Evolutionary conservation across 2,329 filamentous ascomycete genomes (phyloP), one percentile per base, ranked within the genome.

Genomic region (Aspergillus brunneoviolaceus): DNA sequence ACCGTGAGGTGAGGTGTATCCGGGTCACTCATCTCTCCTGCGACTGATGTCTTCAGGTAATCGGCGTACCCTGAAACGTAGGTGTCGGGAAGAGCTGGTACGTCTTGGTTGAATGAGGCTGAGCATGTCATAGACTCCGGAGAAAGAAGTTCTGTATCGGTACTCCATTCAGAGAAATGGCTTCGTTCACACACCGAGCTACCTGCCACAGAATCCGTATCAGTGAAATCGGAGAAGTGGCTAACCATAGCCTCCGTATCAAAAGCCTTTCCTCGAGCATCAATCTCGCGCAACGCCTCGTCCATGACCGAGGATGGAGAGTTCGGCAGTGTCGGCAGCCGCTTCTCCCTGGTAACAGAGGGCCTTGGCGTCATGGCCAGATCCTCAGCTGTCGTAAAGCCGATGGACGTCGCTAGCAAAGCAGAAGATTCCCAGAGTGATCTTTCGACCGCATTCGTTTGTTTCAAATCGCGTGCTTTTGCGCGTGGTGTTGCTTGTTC

Each of bases 241-340:
- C 78, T 80, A n/a, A 66, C 70, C 9, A 74, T 62, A 27, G 70
- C 63, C 48, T 77, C 70, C 21, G 67, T 64, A 42, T 76, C 72
- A 27, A 76, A 64, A 12, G 66, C 69, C 21, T 64, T 67, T 59
- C 75, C 72, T 27, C 65, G 65, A 19, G 69, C 70, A 29, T 77
- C 72, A 29, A 77, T 69, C 19, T 72, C 72, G 16, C 69, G 70
- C 16, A 77, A 65, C 9, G 74, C 75, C 59, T 77, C 75, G 23
- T 79, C 75, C 70, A 78, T 73, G 39, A 78, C 77, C 1, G 78
- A 80, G 0, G 78, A 80, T 29, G 78, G 79, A 5, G 77, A 77
- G 61, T 80, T 80, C 9, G 79, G 79, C 21, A 80, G 69, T 7
- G 78, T 79, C 5, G 79, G 79, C 23, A 81, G 70, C 47, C 78